These are phyloP conservation scores for Pleomassaria siparia DNA, from an alignment of 2,329 filamentous ascomycete species.

Conservation along the genomic window DNA sequence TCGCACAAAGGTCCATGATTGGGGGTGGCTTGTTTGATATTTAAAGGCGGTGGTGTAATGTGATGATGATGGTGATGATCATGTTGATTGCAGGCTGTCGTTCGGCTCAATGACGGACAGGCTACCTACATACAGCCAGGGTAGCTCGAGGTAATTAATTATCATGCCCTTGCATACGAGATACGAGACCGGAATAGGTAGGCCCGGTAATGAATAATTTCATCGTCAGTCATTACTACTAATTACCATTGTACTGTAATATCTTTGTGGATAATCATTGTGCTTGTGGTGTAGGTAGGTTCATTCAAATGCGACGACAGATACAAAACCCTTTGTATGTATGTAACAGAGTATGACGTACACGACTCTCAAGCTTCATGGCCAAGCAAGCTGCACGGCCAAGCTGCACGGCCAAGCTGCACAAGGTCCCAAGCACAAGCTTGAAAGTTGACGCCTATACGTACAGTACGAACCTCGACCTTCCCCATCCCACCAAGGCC, in stretches of 20 bases:
- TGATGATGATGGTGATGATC: conserved; percentile 1
- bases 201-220: conserved; percentile 12
- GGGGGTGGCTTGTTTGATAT: neutral
- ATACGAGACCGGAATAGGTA: conserved; percentile 22
- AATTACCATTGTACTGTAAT: too few species aligned
- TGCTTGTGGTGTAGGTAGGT: too few species aligned
- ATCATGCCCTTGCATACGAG: too few species aligned
- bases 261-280: too few species aligned
- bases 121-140: too few species aligned
- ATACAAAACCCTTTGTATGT: too few species aligned
- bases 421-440: neutral
- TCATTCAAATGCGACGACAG: too few species aligned
- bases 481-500: neutral
- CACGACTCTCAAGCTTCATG: too few species aligned
- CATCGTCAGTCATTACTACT: too few species aligned
- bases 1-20: neutral
- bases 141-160: conserved; percentile 4
- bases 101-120: neutral
- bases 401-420: neutral
- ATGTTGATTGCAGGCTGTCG: too few species aligned
- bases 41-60: neutral
- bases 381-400: neutral
- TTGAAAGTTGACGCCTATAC: too few species aligned
- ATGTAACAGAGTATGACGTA: too few species aligned
- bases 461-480: neutral